Percentiles rank a stretch among this genome's conserved stretches.
These are phyloP conservation scores for Tagetes patula DNA, from an alignment of 129 eudicot genomes.

Conservation along the genomic window DNA sequence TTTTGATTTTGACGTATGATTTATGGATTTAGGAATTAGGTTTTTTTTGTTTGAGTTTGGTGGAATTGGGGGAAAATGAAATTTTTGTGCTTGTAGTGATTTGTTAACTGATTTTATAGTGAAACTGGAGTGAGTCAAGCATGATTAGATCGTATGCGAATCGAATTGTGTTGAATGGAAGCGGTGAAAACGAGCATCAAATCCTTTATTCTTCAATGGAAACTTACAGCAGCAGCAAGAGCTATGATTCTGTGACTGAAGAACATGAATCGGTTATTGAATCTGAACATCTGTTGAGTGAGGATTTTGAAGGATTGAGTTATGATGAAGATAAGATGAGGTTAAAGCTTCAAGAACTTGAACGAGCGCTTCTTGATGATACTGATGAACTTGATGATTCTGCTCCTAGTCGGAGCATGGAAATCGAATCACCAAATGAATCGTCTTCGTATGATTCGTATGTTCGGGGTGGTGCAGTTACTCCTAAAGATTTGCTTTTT, in stretches of 20 bases:
- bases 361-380: slow-evolving; percentile 72
- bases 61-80: not conserved
- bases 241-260: slow-evolving; percentile 65
- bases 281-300: slow-evolving; percentile 41
- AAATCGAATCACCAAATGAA: slow-evolving; percentile 61
- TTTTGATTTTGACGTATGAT: not conserved
- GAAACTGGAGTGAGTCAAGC: not conserved
- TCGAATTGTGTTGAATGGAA: not conserved
- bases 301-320: slow-evolving; percentile 50
- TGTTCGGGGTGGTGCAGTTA: slow-evolving; percentile 12
- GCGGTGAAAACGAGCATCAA: not conserved
- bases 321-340: slow-evolving; percentile 62
- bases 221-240: slow-evolving; percentile 44
- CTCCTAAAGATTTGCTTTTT: slow-evolving; percentile 69
- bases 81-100: not conserved
- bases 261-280: slow-evolving; percentile 49
- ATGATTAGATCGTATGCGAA: slow-evolving; percentile 33
- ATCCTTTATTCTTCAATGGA: slow-evolving; percentile 15
- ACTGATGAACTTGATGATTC: slow-evolving; percentile 34
- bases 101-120: not conserved
- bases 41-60: not conserved
- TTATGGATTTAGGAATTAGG: not conserved
- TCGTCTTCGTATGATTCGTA: slow-evolving; percentile 22
- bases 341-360: slow-evolving; percentile 87
- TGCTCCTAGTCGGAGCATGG: slow-evolving; percentile 47